Evolutionary conservation across 108 stramenopile genomes (phyloP), one percentile per base, ranked within the genome.

Genomic region (Fragilariopsis cylindrus): DNA sequence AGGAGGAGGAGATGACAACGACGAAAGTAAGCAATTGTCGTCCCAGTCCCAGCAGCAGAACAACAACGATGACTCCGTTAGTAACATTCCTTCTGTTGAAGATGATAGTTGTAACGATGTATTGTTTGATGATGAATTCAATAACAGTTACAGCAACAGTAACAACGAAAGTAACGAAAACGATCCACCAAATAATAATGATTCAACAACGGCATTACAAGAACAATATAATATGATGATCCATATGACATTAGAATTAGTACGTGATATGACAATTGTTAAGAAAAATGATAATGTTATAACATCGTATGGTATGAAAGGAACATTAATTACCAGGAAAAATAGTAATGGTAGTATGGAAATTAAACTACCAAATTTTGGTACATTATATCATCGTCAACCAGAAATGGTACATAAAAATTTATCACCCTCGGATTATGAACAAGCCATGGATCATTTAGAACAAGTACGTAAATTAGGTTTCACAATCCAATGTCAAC

Each of bases 391-490:
- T 42, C 69, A 69, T 42, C 76, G 68, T 15, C 49, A 55, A 12
- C 43, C 69, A 0, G 69, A 70, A 54, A 48, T 76, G 49, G 50
- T 76, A 49, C 76, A 76, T 46, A 76, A 76, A 62, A 13, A 70
- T 7, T 39, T 76, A 19, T 47, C 60, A 47, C 41, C 60, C 2
- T n/a, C 21, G 3, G 30, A 55, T 13, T 79, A 72, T 58, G 64
- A 69, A 52, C 19, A 73, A 67, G 78, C 78, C 0, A 79, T 79
- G 72, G 78, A 79, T n/a, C 72, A 79, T 48, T 40, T 79, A 52
- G 71, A 79, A n/a, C 43, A 79, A 41, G 49, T 71, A 7, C 65
- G 78, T 68, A 79, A 79, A 40, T 48, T 79, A 19, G 55, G 57
- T 3, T 40, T 73, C 5, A 60, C 72, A 12, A 58, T 66, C 9